Evolutionary conservation across 2,329 filamentous ascomycete genomes (phyloP).

Genomic region (Beauveria rudraprayagi): DNA sequence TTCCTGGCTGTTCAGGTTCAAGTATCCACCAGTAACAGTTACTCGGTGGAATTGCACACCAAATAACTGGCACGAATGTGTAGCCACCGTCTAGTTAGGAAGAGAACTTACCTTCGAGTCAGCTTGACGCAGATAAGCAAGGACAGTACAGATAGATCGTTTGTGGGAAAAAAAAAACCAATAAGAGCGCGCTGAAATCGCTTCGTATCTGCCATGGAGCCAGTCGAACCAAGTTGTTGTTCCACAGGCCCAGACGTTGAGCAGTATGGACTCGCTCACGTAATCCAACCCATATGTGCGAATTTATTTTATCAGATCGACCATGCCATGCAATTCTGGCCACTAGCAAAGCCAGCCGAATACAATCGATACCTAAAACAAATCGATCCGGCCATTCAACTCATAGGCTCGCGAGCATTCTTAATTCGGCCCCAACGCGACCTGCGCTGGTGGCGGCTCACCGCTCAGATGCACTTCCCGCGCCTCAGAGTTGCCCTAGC

Average conservation of each 20-base stretch:
- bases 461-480: slow-evolving; percentile 6
- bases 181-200: neutral
- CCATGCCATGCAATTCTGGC: slow-evolving; percentile 14
- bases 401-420: neutral
- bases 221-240: neutral
- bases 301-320: slow-evolving; percentile 13
- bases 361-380: neutral
- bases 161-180: no score
- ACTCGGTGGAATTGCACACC: no score
- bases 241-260: neutral
- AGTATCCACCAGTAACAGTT: no score
- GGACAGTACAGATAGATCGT: no score
- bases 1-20: no score
- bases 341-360: neutral
- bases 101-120: neutral
- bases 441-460: slow-evolving; percentile 2
- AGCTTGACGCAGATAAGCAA: neutral
- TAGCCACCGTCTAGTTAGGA: no score
- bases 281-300: slow-evolving; percentile 1
- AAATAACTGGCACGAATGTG: no score
- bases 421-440: neutral
- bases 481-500: neutral
- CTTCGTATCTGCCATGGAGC: neutral
- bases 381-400: neutral
- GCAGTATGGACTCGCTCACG: neutral